Evolutionary conservation across 768 basidiomycete genomes (phyloP), one percentile per base, ranked within the genome.

Genomic region (Lyophyllum semitale): DNA sequence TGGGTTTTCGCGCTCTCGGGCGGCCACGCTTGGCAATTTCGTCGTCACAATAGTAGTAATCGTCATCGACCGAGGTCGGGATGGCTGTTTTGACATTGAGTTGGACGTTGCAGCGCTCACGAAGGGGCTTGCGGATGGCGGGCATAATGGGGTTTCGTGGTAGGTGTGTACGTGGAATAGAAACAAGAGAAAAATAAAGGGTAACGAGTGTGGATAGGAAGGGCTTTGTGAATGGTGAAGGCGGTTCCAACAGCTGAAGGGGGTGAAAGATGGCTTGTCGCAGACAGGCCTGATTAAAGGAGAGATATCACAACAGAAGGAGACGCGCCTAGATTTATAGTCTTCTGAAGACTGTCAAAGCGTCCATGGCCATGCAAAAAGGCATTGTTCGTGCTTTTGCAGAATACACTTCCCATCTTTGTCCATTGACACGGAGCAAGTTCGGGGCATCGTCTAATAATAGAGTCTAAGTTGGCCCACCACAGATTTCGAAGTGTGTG

Each of bases 61-160:
- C 49, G 22, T 55, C 23, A 27, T 33, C 43, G 8, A 48, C 38
- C 13, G 45, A 49, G 15, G 52, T 35, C 8, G 60, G 58, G 12
- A 63, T 62, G 43, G 55, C 43, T 0, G 66, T 66, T 35, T 56
- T 54, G 41, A 68, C 62, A 15, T 56, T 48, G 27, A 68, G 53
- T 15, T 58, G 43, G 46, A 66, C 54, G 41, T 64, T 63, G 55
- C 64, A 61, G 43, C 65, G 67, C 38, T 66, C 63, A n/a, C 64
- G 63, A 45, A 68, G 62, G 8, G 67, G 59, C 48, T 63, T 54
- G 45, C 55, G 59, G 33, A 59, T 50, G 8, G 54, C 59, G 35
- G 65, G 65, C 66, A 66, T 67, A 20, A 43, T 54, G 40, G 4
- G 37, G 18, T 23, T 43, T 2, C 4, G 52, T 8, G 38, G 38